Conservation (phyloP, 1,284 basidiomycete genomes). For the Trichosporon sp. region DNA sequence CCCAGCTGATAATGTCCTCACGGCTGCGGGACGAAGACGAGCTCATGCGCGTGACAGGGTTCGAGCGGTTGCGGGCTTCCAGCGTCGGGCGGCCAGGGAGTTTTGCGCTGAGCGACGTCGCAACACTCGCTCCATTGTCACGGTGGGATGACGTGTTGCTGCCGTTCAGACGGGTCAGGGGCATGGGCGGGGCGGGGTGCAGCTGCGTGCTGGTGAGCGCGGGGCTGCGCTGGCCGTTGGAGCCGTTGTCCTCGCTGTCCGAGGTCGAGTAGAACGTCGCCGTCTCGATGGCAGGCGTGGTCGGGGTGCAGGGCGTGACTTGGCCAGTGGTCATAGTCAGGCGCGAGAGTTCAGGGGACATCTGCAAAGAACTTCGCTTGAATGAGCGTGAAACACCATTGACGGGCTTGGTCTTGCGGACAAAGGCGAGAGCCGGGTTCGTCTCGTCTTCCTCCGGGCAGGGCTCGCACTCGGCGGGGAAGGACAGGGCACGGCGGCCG, state of each 20-base stretch:
- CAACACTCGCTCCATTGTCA: not conserved
- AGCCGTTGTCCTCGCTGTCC: slow-evolving; percentile 33
- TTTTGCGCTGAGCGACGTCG: slow-evolving; percentile 14
- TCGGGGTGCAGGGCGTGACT: slow-evolving; percentile 27
- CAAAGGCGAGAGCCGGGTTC: slow-evolving; percentile 23
- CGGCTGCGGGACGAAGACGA: slow-evolving; percentile 42
- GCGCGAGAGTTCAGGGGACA: slow-evolving; percentile 14
- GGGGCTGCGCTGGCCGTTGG: not conserved
- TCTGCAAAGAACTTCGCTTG: slow-evolving; percentile 6
- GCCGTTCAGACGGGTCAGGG: slow-evolving; percentile 1
- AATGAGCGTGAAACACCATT: slow-evolving; percentile 13
- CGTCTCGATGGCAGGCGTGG: slow-evolving; percentile 18
- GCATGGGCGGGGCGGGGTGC: slow-evolving; percentile 9
- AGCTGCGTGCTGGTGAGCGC: not conserved
- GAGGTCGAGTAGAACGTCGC: slow-evolving; percentile 43
- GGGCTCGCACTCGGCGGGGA: slow-evolving; percentile 24
- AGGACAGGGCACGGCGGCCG: slow-evolving; percentile 45
- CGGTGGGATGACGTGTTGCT: not conserved
- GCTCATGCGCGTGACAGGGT: slow-evolving; percentile 34
- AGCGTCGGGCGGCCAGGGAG: slow-evolving; percentile 17
- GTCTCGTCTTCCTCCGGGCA: slow-evolving; percentile 16
- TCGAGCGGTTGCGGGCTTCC: slow-evolving; percentile 5
- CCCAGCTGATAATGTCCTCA: slow-evolving; percentile 47
- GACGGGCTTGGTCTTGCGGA: slow-evolving; percentile 29
- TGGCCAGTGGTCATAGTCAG: slow-evolving; percentile 33